phyloP scores from a whole-genome alignment of 495 filamentous ascomycete genomes.

The Hypoxylon fuscum region DNA sequence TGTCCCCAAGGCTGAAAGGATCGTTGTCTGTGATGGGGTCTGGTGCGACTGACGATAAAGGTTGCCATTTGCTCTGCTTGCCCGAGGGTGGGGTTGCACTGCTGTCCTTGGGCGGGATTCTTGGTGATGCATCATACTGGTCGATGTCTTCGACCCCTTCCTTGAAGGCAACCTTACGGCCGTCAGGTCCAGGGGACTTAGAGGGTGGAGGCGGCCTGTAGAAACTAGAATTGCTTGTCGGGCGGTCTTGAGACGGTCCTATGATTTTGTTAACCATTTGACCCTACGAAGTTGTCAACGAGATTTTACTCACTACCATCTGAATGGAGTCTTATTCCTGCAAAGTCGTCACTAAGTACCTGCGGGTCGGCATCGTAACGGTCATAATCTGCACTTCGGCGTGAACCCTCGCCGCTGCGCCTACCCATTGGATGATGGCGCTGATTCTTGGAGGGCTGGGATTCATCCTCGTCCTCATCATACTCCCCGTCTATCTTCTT shows the following conservation, averaged over 20 bases:
- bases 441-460: slow-evolving; percentile 48
- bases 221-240: slow-evolving; percentile 70
- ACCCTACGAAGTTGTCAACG: background rate
- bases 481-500: slow-evolving; percentile 92
- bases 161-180: slow-evolving; percentile 81
- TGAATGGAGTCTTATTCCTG: slow-evolving; percentile 82
- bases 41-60: slow-evolving; percentile 85
- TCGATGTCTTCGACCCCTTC: slow-evolving; percentile 80
- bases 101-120: slow-evolving; percentile 53
- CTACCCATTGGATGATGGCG: slow-evolving; percentile 43
- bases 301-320: slow-evolving; percentile 70
- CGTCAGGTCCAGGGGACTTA: slow-evolving; percentile 67
- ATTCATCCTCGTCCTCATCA: slow-evolving; percentile 63
- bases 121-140: slow-evolving; percentile 71
- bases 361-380: slow-evolving; percentile 97
- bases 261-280: slow-evolving; percentile 24
- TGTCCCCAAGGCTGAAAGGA: slow-evolving; percentile 95
- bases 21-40: slow-evolving; percentile 90
- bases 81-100: slow-evolving; percentile 46
- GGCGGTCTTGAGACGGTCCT: slow-evolving; percentile 36
- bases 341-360: slow-evolving; percentile 90
- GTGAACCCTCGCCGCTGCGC: slow-evolving; percentile 55
- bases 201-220: slow-evolving; percentile 77
- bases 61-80: slow-evolving; percentile 96
- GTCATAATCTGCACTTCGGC: slow-evolving; percentile 81